phyloP scores from a whole-genome alignment of 1,284 basidiomycete genomes.

The Agroathelia rolfsii region DNA sequence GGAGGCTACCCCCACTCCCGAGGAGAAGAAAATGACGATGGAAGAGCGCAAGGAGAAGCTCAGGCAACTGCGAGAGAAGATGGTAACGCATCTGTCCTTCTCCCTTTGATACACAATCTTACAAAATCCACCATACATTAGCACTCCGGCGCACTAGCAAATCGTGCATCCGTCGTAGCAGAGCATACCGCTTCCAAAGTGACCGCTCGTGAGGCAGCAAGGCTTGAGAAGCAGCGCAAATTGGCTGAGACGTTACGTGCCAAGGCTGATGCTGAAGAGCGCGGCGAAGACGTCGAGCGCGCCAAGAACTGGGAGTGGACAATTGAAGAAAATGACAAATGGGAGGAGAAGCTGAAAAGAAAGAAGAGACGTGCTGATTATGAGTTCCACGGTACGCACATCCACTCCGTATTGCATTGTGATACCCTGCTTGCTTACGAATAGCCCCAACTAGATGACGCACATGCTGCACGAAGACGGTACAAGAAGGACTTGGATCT shows the following conservation, averaged over 20 bases:
- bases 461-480: conserved; percentile 76
- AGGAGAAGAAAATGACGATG: conserved; percentile 32
- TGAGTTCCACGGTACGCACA: conserved; percentile 61
- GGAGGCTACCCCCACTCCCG: conserved; percentile 5
- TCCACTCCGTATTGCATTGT: conserved; percentile 14
- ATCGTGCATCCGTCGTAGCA: conserved; percentile 74
- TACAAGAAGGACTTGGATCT: conserved; percentile 87
- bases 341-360: conserved; percentile 81
- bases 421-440: conserved; percentile 1
- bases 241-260: conserved; percentile 81
- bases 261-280: conserved; percentile 82
- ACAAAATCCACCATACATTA: conserved; percentile 68
- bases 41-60: conserved; percentile 73
- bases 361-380: conserved; percentile 73
- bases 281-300: conserved; percentile 69
- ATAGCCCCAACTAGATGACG: conserved; percentile 54
- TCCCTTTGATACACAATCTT: conserved; percentile 4
- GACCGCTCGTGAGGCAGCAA: conserved; percentile 66
- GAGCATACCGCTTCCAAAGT: conserved; percentile 72
- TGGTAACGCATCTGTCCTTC: conserved; percentile 36
- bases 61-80: conserved; percentile 62
- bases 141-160: too few species aligned
- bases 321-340: conserved; percentile 88
- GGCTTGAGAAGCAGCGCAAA: conserved; percentile 79
- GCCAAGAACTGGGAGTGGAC: conserved; percentile 90